Conservation (phyloP, 169 alveolate species). For the Miamiensis avidus region DNA sequence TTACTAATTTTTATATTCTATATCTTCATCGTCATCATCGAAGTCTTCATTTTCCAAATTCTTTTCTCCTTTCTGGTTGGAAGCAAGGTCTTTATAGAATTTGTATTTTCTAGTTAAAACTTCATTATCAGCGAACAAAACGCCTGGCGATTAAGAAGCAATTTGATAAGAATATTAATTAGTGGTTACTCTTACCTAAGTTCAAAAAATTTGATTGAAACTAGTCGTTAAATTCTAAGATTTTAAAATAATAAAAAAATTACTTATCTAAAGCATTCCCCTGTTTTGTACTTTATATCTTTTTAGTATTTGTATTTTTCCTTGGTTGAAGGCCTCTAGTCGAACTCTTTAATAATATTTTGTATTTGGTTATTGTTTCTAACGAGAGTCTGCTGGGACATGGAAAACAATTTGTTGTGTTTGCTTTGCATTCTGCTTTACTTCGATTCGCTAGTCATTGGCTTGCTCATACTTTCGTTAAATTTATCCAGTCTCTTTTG, state of each 20-base stretch:
- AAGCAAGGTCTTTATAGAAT: conserved; percentile 1
- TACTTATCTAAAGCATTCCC: neutral
- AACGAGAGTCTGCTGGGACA: neutral
- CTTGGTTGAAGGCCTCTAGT: neutral
- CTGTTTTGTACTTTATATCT: neutral
- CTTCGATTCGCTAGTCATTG: neutral
- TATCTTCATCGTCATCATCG: conserved; percentile 8
- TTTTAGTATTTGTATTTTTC: neutral
- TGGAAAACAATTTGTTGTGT: neutral
- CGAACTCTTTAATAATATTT: neutral
- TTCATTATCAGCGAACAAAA: conserved; percentile 1
- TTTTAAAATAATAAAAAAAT: no score
- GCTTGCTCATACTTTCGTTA: no score
- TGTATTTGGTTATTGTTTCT: neutral
- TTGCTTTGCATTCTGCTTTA: neutral
- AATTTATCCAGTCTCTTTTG: neutral
- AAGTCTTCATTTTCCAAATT: neutral
- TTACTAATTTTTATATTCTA: neutral
- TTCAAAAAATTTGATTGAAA: no score
- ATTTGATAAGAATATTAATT: conserved; percentile 11
- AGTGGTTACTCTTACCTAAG: conserved; percentile 4
- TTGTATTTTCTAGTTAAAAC: conserved; percentile 1
- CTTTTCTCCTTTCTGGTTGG: conserved; percentile 5
- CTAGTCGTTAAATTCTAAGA: no score
- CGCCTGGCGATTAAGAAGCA: conserved; percentile 12